Evolutionary conservation across 176 grass and related monocot genomes (phyloP), one percentile per base, ranked within the genome.

Genomic region (Ensete ventricosum): DNA sequence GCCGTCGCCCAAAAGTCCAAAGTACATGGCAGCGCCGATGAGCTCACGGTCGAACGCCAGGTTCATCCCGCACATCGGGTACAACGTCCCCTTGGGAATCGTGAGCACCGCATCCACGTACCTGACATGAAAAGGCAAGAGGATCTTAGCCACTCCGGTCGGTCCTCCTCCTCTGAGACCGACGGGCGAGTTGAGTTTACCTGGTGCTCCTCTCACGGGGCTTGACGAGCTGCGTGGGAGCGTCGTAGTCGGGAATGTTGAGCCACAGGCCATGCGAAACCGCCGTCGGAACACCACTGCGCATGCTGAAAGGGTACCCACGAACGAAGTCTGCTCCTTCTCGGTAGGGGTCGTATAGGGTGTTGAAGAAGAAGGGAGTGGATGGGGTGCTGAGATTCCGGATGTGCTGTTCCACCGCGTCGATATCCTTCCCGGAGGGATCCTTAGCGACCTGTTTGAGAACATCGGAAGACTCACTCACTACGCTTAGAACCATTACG

Each of bases 121-220:
- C 57, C 57, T 62, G 14, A n/a, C 10, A 62, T 1, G 6, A 62
- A 14, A 14, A 62, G 13, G 11, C 17, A 62, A 62, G 12, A 1
- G 16, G 57, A 4, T 17, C 21, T 62, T 62, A 62, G 57, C 17
- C 14, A 62, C 10, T 19, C 34, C 34, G 20, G 11, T 19, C 8
- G 20, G 11, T 19, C 8, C 20, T 62, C 17, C 3, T 62, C 14
- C 17, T 62, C 57, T 21, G n/a, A 62, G 13, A 62, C n/a, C 57
- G 10, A 9, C 14, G 14, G 1, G 6, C 17, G 14, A 19, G 17
- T 17, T n/a, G 14, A 19, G 17, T 17, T n/a, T 60, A 60, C 57
- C 57, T 60, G n/a, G 57, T 60, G 57, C n/a, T 62, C 57, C 57
- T 62, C 57, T 62, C 57, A 21, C 57, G 57, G n/a, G 57, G 57